Base-by-base conservation (phyloP, 2,329 filamentous ascomycete genomes). In the Colletotrichum endophyticum region DNA sequence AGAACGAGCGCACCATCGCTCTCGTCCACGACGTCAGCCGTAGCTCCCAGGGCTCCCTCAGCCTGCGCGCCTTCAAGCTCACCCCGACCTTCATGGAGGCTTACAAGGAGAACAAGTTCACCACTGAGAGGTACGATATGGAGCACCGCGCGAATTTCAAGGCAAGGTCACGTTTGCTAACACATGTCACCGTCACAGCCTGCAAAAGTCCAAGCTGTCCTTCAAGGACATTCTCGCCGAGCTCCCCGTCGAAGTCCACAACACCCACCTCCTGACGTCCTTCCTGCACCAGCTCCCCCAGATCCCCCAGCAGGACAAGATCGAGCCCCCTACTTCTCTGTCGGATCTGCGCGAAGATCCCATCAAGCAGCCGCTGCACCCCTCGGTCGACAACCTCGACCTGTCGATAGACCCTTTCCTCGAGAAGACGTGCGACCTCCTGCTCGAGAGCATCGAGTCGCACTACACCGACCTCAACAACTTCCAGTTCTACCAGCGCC, bases 391-490 rank as follows among this genome's bases (percentile, higher is more conserved):
- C 82, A 93, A 92, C 79, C 93, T 99, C 75, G 95, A 98, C 81
- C 93, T 99, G 78, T 95, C 94, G 79, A 98, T 99, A 86, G 97
- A 99, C 85, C 97, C 97, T 36, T 98, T 98, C 91, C 93, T 99
- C 64, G 96, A 99, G 91, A 98, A 98, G 92, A 98, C 96, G 69
- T 98, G 96, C 88, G 96, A 99, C 84, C 92, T 98, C 80, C 92
- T 99, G 73, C 93, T 99, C 78, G 97, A 99, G 84, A 96, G 94
- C 89, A 98, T 99, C 85, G 97, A 99, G 90, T 94, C 94, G 72
- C 97, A 99, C 90, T 97, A 99, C 89, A 98, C 96, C 77, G 97
- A 99, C 87, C 94, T 98, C 85, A 99, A 99, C 92, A 99, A 99
- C 91, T 97, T 98, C 89, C 96, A 98, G 87, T 92, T 92, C 91